Evolutionary conservation across 441 rosid species (phyloP), one percentile per base, ranked within the genome.

Genomic region (Populus tomentosa): DNA sequence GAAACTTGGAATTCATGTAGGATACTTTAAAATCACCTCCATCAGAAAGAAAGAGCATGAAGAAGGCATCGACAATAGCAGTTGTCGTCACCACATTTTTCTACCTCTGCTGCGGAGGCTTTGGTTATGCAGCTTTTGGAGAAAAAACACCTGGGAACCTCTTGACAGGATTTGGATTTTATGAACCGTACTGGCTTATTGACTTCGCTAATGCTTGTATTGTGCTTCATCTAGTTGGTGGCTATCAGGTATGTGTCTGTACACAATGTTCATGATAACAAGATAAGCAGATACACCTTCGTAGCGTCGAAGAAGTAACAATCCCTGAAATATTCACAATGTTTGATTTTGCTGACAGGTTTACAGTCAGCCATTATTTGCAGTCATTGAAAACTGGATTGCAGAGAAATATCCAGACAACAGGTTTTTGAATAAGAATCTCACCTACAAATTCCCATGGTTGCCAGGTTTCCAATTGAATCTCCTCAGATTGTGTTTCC

Each of bases 101-200:
- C 85, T 89, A 86, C 83, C 81, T 89, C 4, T 79, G 79, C 5
- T 85, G 88, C 35, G 88, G 86, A 69, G 81, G 86, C 30, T 85
- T 88, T 36, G 91, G 91, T 7, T 85, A 89, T 62, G 92, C 87
- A 16, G 92, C 92, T 1, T 89, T 89, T 1, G 92, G 92, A 67
- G 81, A 85, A 5, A 71, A 77, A 24, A 86, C 90, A 1, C 92
- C 92, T 0, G 92, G 92, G 36, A 89, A 86, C 81, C 80, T 89
- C 64, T 76, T 89, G 75, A 86, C 90, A 21, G 90, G 89, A 2
- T 89, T 89, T 4, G 87, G 86, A 69, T 83, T 82, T 79, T 85
- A 80, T 0, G 85, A 85, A 65, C 87, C 89, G 62, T 84, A 85
- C 36, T 87, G 90, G 89, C 87, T 89, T 3, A 59, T 87, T 10